Evolutionary conservation across 148 eudicot species (phyloP), one percentile per base, ranked within the genome.

Genomic region (Nepenthes gracilis): DNA sequence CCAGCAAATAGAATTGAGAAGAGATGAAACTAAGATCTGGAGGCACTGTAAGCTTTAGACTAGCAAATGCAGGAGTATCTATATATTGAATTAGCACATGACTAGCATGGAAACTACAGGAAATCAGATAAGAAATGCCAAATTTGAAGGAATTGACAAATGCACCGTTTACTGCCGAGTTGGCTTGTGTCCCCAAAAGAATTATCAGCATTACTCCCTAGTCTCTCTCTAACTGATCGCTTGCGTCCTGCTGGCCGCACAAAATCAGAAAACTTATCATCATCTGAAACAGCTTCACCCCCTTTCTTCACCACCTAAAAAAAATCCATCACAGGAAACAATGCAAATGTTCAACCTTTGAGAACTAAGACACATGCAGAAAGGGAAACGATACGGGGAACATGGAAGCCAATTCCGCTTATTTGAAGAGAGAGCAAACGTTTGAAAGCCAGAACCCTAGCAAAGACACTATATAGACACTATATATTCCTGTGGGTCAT

Each of bases 231-330:
- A 66, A 88, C 55, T 1, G 93, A 79, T 36, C 88, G 80, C 60
- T 88, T 92, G 43, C 77, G 74, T 65, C 97, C 90, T 35, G 53
- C 64, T 11, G 59, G 62, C 15, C 70, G 66, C 50, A 47, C 51
- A 35, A 69, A 64, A 72, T 73, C 75, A n/a, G 72, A 36, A 64
- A 63, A 68, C 9, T 74, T 67, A 23, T 23, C 23, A 56, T 64
- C 69, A 67, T 75, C 75, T 47, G 72, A 54, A 13, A 59, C 73
- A 23, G 23, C 23, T 15, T 69, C 63, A 43, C 84, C 84, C 32
- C 66, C 72, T 68, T 83, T 88, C 77, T 83, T 83, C 54, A 92
- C 90, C 63, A 85, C 97, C 96, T 85, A n/a, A 47, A 64, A 54
- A 57, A 33, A 58, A 55, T 53, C 23, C 54, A 57, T 43, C 47